Conservation (phyloP, 495 filamentous ascomycete genomes). For the Penicillium ochrochloron region DNA sequence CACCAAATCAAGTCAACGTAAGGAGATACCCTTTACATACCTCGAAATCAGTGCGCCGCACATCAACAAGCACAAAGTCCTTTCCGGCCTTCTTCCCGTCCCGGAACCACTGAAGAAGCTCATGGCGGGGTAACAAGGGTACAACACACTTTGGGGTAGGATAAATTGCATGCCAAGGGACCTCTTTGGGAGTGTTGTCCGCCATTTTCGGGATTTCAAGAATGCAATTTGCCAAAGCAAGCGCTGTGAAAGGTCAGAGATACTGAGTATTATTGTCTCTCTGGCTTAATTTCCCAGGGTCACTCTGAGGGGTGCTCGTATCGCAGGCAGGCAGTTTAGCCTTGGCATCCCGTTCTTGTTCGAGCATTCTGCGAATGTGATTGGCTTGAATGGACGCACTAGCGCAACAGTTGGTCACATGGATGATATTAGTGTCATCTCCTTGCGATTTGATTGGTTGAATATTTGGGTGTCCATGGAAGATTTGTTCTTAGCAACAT, state of each 20-base stretch:
- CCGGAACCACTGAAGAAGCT: conserved; percentile 45
- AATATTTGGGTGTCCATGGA: neutral
- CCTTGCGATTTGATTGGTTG: neutral
- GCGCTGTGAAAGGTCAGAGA: conserved; percentile 3
- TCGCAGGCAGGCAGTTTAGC: neutral
- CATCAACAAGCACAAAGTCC: conserved; percentile 65
- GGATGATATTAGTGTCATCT: conserved; percentile 2
- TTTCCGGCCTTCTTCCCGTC: conserved; percentile 44
- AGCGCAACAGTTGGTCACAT: conserved; percentile 13
- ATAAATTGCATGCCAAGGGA: conserved; percentile 49
- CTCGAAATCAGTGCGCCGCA: conserved; percentile 66
- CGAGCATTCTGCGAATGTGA: neutral
- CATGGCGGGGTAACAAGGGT: conserved; percentile 40
- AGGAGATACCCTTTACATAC: conserved; percentile 35
- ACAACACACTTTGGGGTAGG: conserved; percentile 41
- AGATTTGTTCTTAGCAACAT: neutral
- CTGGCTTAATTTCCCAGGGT: neutral
- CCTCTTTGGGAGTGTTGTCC: conserved; percentile 3
- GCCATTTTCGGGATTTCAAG: neutral
- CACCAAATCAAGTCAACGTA: neutral
- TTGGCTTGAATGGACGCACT: neutral
- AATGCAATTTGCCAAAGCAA: neutral
- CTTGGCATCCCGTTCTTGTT: neutral
- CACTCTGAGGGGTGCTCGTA: neutral
- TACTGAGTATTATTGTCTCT: neutral